These are phyloP conservation scores for Exophiala mesophila DNA, from an alignment of 2,329 filamentous ascomycete genomes.

Conservation along the genomic window DNA sequence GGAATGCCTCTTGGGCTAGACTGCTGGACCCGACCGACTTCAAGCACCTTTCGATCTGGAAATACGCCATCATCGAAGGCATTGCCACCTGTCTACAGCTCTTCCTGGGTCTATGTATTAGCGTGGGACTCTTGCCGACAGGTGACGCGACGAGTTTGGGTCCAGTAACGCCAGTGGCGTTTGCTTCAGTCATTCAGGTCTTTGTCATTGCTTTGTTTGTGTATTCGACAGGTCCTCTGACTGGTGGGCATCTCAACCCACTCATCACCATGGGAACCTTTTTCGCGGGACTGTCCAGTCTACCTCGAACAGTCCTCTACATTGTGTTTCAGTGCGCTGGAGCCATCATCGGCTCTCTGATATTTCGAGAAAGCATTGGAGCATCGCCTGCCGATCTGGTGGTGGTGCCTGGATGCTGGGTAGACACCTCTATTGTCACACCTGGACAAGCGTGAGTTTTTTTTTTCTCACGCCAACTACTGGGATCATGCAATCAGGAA, in stretches of 20 bases:
- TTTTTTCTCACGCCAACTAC: too few relatives aligned
- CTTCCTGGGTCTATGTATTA: not conserved
- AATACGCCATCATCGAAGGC: not conserved
- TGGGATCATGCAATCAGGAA: too few relatives aligned
- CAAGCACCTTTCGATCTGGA: not conserved
- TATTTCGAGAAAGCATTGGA: conserved; percentile 36
- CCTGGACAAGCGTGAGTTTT: conserved; percentile 34
- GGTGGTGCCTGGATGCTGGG: conserved; percentile 36
- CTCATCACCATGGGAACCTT: conserved; percentile 51
- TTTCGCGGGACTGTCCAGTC: conserved; percentile 45
- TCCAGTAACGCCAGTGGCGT: not conserved
- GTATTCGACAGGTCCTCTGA: conserved; percentile 44
- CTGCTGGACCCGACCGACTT: not conserved
- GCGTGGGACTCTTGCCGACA: not conserved
- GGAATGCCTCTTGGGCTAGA: not conserved
- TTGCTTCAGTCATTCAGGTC: not conserved
- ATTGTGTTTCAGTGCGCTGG: conserved; percentile 43
- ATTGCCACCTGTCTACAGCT: not conserved
- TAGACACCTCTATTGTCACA: conserved; percentile 32
- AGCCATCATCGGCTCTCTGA: conserved; percentile 40
- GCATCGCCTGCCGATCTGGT: conserved; percentile 23
- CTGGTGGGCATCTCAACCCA: conserved; percentile 51
- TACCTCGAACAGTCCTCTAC: conserved; percentile 46
- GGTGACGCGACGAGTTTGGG: not conserved
- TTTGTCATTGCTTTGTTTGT: conserved; percentile 42